Evolutionary conservation across 352 stramenopile species (phyloP), one percentile per base, ranked within the genome.

Genomic region (Globisporangium nodosum): DNA sequence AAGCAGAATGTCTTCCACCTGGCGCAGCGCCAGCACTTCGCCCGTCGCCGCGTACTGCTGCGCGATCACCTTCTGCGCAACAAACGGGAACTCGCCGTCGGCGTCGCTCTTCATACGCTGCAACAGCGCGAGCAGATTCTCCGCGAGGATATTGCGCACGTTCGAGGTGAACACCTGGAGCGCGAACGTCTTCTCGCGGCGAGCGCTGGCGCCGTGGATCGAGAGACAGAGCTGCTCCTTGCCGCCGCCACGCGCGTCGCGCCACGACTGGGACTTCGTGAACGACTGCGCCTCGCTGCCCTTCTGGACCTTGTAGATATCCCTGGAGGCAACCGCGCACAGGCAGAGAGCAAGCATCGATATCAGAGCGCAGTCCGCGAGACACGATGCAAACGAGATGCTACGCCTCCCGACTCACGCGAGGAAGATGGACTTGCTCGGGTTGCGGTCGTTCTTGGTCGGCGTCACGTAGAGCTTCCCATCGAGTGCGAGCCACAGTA

Each of bases 161-260:
- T 51, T 75, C 11, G 61, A 56, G n/a, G 73, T 68, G 37, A 61
- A 59, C 3, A 86, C 73, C 57, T 86, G 73, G 13, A 83, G 63
- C 8, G 66, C 76, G 56, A 86, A 86, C 24, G 71, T 70, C 5
- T 71, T 64, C 49, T 76, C 64, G 20, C 45, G 58, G 15, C 40
- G 40, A n/a, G 35, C 52, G 21, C n/a, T 52, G 24, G 61, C 67
- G 9, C 69, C 64, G 33, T 78, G 68, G 48, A 86, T 70, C 16
- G 73, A 81, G 30, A 82, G 76, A 8, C 64, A 81, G 15, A 81
- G 40, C n/a, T 79, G 69, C 49, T 74, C 66, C 47, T 77, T 78
- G 33, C 65, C 60, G 9, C 70, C 79, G 33, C 65, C 63, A 1
- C 71, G 61, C 1, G 70, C 68, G 27, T 83, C 76, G n/a, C 69